A percentile compares a stretch with the other conserved stretches of the same genome.
These are phyloP conservation scores for Skeletonema potamos DNA, from an alignment of 108 stramenopile species.

Conservation along the genomic window DNA sequence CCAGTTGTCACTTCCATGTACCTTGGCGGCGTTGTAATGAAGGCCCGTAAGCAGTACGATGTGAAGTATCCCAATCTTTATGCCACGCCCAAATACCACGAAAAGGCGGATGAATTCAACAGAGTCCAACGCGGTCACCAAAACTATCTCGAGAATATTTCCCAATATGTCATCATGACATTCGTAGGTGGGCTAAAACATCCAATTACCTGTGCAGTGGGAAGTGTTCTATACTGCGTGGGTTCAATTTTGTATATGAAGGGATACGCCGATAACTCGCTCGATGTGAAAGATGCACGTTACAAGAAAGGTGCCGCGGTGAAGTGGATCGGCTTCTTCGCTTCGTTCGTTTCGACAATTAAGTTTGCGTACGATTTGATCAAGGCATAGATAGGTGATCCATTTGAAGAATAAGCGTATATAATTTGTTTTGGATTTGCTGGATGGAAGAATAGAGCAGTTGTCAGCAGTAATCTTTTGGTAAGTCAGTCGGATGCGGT, in stretches of 20 bases:
- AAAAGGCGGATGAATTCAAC: constrained; percentile 88
- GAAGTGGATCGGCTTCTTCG: constrained; percentile 70
- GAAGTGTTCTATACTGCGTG: constrained; percentile 45
- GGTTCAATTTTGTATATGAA: constrained; percentile 57
- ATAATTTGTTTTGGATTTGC: not conserved
- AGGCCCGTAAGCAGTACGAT: constrained; percentile 58
- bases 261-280: constrained; percentile 67
- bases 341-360: constrained; percentile 24
- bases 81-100: constrained; percentile 71
- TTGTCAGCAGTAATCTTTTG: no score
- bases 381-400: not conserved
- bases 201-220: constrained; percentile 50
- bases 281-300: constrained; percentile 73
- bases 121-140: constrained; percentile 91
- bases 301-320: constrained; percentile 72
- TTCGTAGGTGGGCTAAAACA: constrained; percentile 83
- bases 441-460: not conserved
- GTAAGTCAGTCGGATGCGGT: no score
- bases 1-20: constrained; percentile 39
- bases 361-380: not conserved
- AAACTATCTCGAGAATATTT: constrained; percentile 57
- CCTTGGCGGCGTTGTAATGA: constrained; percentile 63
- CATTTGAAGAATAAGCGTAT: no score
- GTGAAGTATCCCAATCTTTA: constrained; percentile 87
- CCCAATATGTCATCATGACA: constrained; percentile 45